Conservation (phyloP, 176 grass and related monocot genomes). For the Cocos nucifera region DNA sequence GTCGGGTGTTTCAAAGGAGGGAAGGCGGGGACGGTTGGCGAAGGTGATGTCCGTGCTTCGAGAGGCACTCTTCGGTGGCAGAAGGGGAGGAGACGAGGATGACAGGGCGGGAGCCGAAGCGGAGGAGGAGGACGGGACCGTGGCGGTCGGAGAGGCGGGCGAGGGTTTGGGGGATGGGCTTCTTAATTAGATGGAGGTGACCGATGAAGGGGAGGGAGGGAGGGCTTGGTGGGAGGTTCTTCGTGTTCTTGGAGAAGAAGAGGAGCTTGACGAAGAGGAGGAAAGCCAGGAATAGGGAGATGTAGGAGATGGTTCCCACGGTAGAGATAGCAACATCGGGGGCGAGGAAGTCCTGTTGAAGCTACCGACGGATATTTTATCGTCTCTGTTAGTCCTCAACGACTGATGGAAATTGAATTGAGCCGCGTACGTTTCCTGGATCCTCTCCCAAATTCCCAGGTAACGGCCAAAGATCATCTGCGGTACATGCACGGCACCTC, state of each 20-base stretch:
- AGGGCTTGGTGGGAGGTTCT: conserved; percentile 20
- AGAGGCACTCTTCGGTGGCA: conserved; percentile 59
- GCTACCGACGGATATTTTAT: too few relatives aligned
- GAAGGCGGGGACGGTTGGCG: conserved; percentile 37
- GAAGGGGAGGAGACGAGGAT: conserved; percentile 41
- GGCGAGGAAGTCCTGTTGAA: too few relatives aligned
- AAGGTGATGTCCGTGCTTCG: conserved; percentile 37
- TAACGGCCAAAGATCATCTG: too few relatives aligned
- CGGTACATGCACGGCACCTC: too few relatives aligned
- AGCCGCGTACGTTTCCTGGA: too few relatives aligned
- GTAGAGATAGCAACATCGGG: too few relatives aligned
- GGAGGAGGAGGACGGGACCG: conserved; percentile 43
- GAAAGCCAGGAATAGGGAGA: too few relatives aligned
- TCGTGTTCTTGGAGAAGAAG: not conserved
- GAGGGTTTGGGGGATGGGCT: conserved; percentile 44
- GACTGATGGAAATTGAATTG: too few relatives aligned
- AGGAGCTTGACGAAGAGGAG: too few relatives aligned
- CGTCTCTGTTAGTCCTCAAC: too few relatives aligned
- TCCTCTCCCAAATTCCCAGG: too few relatives aligned
- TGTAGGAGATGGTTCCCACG: too few relatives aligned
- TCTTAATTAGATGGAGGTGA: conserved; percentile 55
- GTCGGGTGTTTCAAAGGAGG: conserved; percentile 19
- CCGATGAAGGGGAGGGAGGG: conserved; percentile 40
- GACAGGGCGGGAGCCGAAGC: conserved; percentile 35
- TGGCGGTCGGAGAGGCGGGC: conserved; percentile 12